Conservation (phyloP, 2,329 filamentous ascomycete species). For the Monosporascus ibericus region DNA sequence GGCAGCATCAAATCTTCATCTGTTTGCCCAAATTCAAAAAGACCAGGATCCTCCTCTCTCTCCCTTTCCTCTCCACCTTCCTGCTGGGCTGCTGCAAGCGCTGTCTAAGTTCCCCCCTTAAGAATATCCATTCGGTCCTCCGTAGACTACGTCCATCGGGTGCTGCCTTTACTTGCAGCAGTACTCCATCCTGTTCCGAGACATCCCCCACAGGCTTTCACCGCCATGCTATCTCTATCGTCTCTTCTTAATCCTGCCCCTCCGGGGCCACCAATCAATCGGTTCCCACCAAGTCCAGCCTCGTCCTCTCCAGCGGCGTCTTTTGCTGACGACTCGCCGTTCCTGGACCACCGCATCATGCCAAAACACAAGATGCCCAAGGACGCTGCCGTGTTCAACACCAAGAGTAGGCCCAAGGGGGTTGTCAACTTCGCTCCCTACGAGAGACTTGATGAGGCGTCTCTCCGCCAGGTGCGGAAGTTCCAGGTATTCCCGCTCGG, state of each 20-base stretch:
- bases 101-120: slow-evolving; percentile 27
- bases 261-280: slow-evolving; percentile 34
- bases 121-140: slow-evolving; percentile 19
- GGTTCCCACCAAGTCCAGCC: slow-evolving; percentile 35
- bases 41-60: slow-evolving; percentile 26
- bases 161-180: slow-evolving; percentile 21
- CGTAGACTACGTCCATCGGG: slow-evolving; percentile 12
- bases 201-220: slow-evolving; percentile 27
- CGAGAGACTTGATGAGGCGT: slow-evolving; percentile 56
- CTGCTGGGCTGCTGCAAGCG: slow-evolving; percentile 22
- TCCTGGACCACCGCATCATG: slow-evolving; percentile 23
- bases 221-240: slow-evolving; percentile 56
- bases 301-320: slow-evolving; percentile 30
- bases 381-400: slow-evolving; percentile 53
- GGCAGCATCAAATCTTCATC: slow-evolving; percentile 25
- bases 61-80: slow-evolving; percentile 9
- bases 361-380: slow-evolving; percentile 57
- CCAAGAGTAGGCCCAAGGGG: slow-evolving; percentile 57
- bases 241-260: slow-evolving; percentile 61
- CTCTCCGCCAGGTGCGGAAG: slow-evolving; percentile 50
- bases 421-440: slow-evolving; percentile 68
- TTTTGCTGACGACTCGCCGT: slow-evolving; percentile 25
- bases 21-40: slow-evolving; percentile 34
- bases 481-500: slow-evolving; percentile 64
- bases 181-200: slow-evolving; percentile 32